Evolutionary conservation across 2,329 filamentous ascomycete genomes (phyloP).

Genomic region (Colletotrichum liriopes): DNA sequence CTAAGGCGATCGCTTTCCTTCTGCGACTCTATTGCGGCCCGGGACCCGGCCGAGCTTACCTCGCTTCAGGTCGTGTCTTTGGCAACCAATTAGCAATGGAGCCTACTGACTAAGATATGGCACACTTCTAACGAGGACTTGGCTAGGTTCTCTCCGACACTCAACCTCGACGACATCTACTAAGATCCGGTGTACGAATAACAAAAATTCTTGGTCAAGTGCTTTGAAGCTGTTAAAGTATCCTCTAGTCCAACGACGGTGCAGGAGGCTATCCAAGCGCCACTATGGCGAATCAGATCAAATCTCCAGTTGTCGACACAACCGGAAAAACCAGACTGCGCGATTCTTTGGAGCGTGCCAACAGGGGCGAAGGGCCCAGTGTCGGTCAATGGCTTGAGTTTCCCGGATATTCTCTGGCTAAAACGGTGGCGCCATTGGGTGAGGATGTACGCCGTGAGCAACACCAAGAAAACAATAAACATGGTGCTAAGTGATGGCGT

Average conservation of each 20-base stretch:
- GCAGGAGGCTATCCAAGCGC: not conserved
- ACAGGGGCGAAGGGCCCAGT: conserved; percentile 48
- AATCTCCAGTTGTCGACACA: conserved; percentile 46
- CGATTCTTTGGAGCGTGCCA: conserved; percentile 49
- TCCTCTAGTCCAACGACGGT: no score
- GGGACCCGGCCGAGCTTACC: conserved; percentile 21
- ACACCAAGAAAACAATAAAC: not conserved
- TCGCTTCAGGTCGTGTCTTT: no score
- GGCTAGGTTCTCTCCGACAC: no score
- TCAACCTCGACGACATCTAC: no score
- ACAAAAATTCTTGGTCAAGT: no score
- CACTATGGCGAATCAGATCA: conserved; percentile 41
- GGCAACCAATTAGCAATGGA: no score
- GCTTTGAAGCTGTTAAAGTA: no score
- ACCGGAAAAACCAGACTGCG: conserved; percentile 51
- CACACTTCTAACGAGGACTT: no score
- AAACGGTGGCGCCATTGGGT: conserved; percentile 49
- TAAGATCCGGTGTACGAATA: no score
- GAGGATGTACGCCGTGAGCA: conserved; percentile 47
- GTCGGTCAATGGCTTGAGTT: conserved; percentile 52
- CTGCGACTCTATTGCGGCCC: not conserved
- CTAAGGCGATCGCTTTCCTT: not conserved
- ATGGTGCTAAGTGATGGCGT: not conserved
- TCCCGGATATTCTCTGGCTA: conserved; percentile 51
- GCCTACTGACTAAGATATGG: no score